Evolutionary conservation across 2,329 filamentous ascomycete species (phyloP), one percentile per base, ranked within the genome.

Genomic region (Aspergillus sp.): DNA sequence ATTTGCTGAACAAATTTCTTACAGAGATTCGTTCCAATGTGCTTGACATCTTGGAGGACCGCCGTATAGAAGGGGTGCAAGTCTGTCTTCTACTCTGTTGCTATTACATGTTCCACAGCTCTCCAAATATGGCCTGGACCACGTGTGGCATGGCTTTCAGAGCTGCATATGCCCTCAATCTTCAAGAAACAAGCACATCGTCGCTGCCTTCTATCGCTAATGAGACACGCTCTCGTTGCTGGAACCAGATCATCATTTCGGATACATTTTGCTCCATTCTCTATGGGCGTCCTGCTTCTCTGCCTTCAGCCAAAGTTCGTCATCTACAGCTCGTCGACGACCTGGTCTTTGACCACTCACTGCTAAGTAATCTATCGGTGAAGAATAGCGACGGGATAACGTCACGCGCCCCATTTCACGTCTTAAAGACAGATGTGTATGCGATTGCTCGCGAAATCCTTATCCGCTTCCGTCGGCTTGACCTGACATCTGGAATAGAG

Each of bases 171-270:
- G 52, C 36, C 0, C n/a, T 55, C 7, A 36, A 43, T 15, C 8
- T 55, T 5, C 32, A 43, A 5, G 25, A 41, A n/a, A 39, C 13
- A 10, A 36, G n/a, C 9, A 21, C 38, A 6, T 25, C 8, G 13
- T 21, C n/a, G 10, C 23, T 21, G 3, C 8, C 23, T 15, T 39
- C 28, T 13, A 7, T 55, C 36, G 13, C 12, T 4, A 41, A 30
- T 9, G 52, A 55, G 36, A 36, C 23, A 8, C 52, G 52, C 38
- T 55, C 52, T 19, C 52, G 52, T 28, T 55, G 52, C 4, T 55
- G 52, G 52, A 55, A 55, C 52, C 52, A 55, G 8, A 25, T 55
- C 7, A 28, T 55, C 17, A 13, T 55, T 4, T 32, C 52, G 36
- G 52, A 55, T 43, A 55, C 52, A 15, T 55, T 55, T 6, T 23